Evolutionary conservation across 192 early-diverging fungal species (phyloP).

Genomic region (Rhizophlyctis rosea): DNA sequence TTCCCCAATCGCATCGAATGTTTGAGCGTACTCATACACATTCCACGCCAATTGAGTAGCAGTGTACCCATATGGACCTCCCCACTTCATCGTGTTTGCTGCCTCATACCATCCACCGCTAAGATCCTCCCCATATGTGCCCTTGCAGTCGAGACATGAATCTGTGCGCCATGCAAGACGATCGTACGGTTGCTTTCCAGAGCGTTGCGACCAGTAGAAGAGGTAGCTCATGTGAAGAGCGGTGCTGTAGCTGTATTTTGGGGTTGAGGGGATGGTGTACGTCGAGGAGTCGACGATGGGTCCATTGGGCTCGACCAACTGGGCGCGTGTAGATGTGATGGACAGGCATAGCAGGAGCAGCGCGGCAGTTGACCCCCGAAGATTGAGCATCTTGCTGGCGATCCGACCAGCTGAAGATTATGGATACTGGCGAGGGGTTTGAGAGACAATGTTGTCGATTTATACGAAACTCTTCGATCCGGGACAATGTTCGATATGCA

Average conservation of each 20-base stretch:
- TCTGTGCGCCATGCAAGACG: conserved; percentile 53
- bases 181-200: conserved; percentile 46
- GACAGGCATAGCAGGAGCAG: too few relatives aligned
- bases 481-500: too few relatives aligned
- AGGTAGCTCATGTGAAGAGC: conserved; percentile 51
- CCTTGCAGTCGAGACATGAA: conserved; percentile 49
- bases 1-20: conserved; percentile 34
- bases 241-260: conserved; percentile 52
- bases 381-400: too few relatives aligned
- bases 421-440: too few relatives aligned
- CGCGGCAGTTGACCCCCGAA: too few relatives aligned
- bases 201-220: conserved; percentile 51
- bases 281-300: conserved; percentile 28
- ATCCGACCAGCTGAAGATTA: too few relatives aligned
- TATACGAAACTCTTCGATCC: too few relatives aligned
- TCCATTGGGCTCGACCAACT: conserved; percentile 24
- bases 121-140: conserved; percentile 50
- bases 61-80: conserved; percentile 46
- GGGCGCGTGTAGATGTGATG: too few relatives aligned
- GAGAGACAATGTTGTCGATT: too few relatives aligned
- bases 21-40: conserved; percentile 39
- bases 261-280: conserved; percentile 37
- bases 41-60: conserved; percentile 48
- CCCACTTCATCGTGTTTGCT: conserved; percentile 62
- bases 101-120: conserved; percentile 56